Conservation (phyloP, 75 land plant genomes). For the Pinus tabuliformis region DNA sequence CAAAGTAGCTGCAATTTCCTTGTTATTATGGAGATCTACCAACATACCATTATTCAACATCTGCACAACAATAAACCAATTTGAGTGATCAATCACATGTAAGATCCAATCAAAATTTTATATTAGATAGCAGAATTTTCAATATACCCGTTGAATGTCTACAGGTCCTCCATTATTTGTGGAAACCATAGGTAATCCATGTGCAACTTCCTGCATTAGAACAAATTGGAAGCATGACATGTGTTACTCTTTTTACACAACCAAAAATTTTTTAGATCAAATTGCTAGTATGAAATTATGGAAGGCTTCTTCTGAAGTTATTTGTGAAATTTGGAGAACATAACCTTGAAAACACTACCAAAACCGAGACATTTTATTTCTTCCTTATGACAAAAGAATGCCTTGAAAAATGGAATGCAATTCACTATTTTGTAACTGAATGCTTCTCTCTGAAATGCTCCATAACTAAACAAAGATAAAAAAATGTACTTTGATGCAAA, state of each 20-base stretch:
- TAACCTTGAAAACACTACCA: too few species aligned
- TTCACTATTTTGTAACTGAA: too few species aligned
- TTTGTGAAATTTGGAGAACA: too few species aligned
- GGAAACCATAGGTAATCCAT: slow-evolving; percentile 96
- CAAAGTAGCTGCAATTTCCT: slow-evolving; percentile 60
- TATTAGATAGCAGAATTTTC: not conserved
- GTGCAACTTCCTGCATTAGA: slow-evolving; percentile 77
- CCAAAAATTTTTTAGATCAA: not conserved
- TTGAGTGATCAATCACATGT: not conserved
- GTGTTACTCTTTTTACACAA: not conserved
- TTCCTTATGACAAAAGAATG: too few species aligned
- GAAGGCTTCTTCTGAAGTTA: too few species aligned
- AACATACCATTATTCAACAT: slow-evolving; percentile 73
- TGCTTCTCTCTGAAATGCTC: too few species aligned
- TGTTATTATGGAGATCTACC: slow-evolving; percentile 71
- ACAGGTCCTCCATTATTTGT: slow-evolving; percentile 98
- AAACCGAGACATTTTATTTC: too few species aligned
- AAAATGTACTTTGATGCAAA: too few species aligned
- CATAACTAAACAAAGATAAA: too few species aligned
- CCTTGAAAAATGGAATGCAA: too few species aligned
- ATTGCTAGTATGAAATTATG: not conserved
- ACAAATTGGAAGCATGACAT: not conserved
- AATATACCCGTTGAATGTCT: slow-evolving; percentile 76
- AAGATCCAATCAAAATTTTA: not conserved
- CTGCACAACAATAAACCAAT: slow-evolving; percentile 19